Conservation (phyloP, 805 yeast species). For the Blastobotrys peoriensis region DNA sequence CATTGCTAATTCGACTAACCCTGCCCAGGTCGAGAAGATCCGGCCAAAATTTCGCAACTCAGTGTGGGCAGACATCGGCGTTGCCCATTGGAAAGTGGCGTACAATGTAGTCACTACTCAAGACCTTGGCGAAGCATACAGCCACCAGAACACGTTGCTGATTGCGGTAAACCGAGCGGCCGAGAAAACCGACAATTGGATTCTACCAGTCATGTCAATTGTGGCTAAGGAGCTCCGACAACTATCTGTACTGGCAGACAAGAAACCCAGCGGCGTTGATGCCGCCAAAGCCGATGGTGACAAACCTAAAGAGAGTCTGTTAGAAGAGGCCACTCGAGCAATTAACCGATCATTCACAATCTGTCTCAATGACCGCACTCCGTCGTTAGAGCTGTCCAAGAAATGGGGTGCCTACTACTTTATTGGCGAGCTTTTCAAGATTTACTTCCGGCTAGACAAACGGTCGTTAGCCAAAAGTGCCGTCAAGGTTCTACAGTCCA, state of each 20-base stretch:
- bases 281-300: not conserved
- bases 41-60: constrained; percentile 5
- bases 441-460: constrained; percentile 62
- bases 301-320: constrained; percentile 5
- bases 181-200: constrained; percentile 72
- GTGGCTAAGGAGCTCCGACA: constrained; percentile 26
- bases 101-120: constrained; percentile 11
- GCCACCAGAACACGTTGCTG: constrained; percentile 25
- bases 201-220: constrained; percentile 24
- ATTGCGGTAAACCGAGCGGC: constrained; percentile 71
- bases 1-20: constrained; percentile 14
- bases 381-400: constrained; percentile 44
- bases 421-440: constrained; percentile 59
- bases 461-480: constrained; percentile 68
- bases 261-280: not conserved
- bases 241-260: constrained; percentile 23
- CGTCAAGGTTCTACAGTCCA: constrained; percentile 59
- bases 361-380: constrained; percentile 71
- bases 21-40: constrained; percentile 12
- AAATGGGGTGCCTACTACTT: constrained; percentile 63
- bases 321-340: constrained; percentile 54
- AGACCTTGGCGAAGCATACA: constrained; percentile 23
- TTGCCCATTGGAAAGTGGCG: constrained; percentile 23
- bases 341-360: constrained; percentile 69
- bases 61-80: constrained; percentile 21